phyloP scores from a whole-genome alignment of 345 rosid genomes.

The Carallia brachiata region DNA sequence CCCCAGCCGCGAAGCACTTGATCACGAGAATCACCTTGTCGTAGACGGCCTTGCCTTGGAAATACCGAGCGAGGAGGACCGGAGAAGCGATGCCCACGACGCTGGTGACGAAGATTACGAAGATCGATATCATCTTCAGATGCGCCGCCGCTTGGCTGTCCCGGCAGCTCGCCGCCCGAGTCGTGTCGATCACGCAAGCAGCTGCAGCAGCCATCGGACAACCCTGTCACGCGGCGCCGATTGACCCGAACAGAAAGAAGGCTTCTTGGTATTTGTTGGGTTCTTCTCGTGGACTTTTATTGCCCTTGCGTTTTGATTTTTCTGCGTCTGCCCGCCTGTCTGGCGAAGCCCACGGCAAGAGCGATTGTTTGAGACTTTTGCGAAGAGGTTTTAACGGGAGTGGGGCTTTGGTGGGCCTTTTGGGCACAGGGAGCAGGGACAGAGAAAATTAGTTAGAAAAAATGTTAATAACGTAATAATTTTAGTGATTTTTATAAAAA shows the following conservation, averaged over 20 bases:
- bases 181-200: constrained; percentile 46
- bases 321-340: no score
- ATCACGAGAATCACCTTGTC: constrained; percentile 62
- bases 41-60: constrained; percentile 75
- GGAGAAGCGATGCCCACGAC: constrained; percentile 67
- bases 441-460: no score
- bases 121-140: constrained; percentile 58
- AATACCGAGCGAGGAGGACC: constrained; percentile 68
- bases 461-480: no score
- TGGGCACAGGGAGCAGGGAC: no score
- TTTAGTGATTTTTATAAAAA: no score
- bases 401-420: no score
- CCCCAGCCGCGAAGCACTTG: constrained; percentile 96
- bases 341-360: no score
- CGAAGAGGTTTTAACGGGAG: no score
- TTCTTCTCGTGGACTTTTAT: neutral
- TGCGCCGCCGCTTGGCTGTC: constrained; percentile 62
- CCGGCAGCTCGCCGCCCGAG: constrained; percentile 57
- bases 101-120: constrained; percentile 68
- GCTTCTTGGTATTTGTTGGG: neutral
- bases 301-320: neutral
- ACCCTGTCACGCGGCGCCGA: no score
- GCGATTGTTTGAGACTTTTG: no score
- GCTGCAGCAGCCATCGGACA: constrained; percentile 35
- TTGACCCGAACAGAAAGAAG: no score